Percentiles rank a stretch among this genome's conserved stretches.
Evolutionary conservation across 2,329 filamentous ascomycete genomes (phyloP).

Genomic region (Alternaria novae-zelandiae): DNA sequence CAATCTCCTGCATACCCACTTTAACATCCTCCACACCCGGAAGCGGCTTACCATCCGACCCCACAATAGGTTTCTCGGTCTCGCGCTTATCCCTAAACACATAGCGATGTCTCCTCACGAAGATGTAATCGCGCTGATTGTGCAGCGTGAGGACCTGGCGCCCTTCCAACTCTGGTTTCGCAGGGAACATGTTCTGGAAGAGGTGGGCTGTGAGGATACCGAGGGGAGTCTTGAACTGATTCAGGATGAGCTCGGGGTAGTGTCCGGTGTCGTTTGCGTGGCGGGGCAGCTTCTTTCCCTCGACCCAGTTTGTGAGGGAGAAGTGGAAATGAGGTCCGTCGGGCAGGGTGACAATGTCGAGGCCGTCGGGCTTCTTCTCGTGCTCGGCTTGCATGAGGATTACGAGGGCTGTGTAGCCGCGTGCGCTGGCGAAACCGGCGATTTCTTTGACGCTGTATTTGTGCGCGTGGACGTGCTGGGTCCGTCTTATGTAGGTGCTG

Average conservation of each 20-base stretch:
- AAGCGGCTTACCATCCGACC: slow-evolving; percentile 80
- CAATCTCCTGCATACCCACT: slow-evolving; percentile 88
- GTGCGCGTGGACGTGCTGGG: slow-evolving; percentile 81
- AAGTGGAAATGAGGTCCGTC: slow-evolving; percentile 92
- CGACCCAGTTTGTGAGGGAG: slow-evolving; percentile 86
- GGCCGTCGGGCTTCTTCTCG: slow-evolving; percentile 78
- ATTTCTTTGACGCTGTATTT: slow-evolving; percentile 95
- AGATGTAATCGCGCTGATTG: slow-evolving; percentile 96
- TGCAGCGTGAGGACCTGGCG: slow-evolving; percentile 91
- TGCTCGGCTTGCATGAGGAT: slow-evolving; percentile 80
- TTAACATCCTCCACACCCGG: slow-evolving; percentile 85
- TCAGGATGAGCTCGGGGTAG: slow-evolving; percentile 86
- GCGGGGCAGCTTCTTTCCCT: slow-evolving; percentile 84
- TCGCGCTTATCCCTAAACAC: slow-evolving; percentile 87
- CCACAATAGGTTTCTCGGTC: slow-evolving; percentile 86
- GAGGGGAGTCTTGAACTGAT: slow-evolving; percentile 93
- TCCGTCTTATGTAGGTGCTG: slow-evolving; percentile 80
- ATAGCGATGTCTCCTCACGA: slow-evolving; percentile 88
- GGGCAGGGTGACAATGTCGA: slow-evolving; percentile 86
- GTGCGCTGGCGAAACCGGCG: slow-evolving; percentile 79
- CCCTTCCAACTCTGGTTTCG: slow-evolving; percentile 81
- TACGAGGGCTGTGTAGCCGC: slow-evolving; percentile 82
- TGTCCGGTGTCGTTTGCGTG: slow-evolving; percentile 88
- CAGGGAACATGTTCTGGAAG: slow-evolving; percentile 80
- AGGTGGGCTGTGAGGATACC: slow-evolving; percentile 84